phyloP scores from a whole-genome alignment of 2,329 filamentous ascomycete species.

The Hypoxylon rubiginosum region DNA sequence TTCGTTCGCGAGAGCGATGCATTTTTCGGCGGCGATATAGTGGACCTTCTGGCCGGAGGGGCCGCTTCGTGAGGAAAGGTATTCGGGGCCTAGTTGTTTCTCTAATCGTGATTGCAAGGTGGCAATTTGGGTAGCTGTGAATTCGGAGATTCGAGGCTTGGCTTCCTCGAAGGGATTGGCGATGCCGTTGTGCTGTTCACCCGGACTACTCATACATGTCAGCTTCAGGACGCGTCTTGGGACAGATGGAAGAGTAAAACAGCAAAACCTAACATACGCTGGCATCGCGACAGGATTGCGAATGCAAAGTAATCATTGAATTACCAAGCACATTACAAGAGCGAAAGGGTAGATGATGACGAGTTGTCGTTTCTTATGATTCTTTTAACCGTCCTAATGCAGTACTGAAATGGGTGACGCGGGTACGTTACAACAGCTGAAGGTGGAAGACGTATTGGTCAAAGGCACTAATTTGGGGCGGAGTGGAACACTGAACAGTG shows the following conservation, averaged over 20 bases:
- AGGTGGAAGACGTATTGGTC: neutral
- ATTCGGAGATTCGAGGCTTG: slow-evolving; percentile 78
- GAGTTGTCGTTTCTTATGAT: neutral
- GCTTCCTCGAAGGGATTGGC: slow-evolving; percentile 86
- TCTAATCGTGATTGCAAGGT: slow-evolving; percentile 88
- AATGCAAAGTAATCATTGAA: slow-evolving; percentile 26
- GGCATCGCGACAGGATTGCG: slow-evolving; percentile 44
- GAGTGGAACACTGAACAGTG: neutral
- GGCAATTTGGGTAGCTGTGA: slow-evolving; percentile 90
- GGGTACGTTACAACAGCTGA: neutral
- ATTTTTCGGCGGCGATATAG: slow-evolving; percentile 96
- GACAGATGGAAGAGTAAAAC: neutral
- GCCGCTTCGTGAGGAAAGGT: slow-evolving; percentile 88
- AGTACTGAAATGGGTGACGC: neutral
- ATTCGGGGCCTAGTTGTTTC: slow-evolving; percentile 95
- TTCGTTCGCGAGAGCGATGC: slow-evolving; percentile 74
- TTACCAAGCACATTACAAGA: neutral
- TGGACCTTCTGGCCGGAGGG: slow-evolving; percentile 88
- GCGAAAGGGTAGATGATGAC: neutral
- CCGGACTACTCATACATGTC: slow-evolving; percentile 64
- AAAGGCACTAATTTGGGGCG: neutral
- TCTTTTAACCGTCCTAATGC: neutral
- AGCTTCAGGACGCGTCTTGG: slow-evolving; percentile 39
- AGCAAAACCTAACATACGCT: slow-evolving; percentile 44
- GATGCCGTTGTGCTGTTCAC: slow-evolving; percentile 75